Evolutionary conservation across 805 yeast species (phyloP).

Genomic region (Cephaloascus fragrans): DNA sequence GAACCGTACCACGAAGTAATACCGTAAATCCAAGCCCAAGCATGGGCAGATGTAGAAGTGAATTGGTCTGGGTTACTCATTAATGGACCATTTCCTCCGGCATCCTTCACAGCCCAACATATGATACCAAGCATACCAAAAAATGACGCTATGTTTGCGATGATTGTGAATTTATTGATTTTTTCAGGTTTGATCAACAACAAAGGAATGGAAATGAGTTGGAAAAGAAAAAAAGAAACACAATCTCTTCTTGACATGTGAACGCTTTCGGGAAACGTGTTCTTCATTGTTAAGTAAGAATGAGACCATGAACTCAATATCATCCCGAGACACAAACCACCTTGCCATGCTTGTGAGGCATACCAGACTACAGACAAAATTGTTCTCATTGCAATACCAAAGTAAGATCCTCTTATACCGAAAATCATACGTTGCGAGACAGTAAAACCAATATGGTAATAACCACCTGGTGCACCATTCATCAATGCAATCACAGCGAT

Average conservation of each 20-base stretch:
- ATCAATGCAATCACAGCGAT: slow-evolving; percentile 32
- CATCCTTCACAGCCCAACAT: slow-evolving; percentile 14
- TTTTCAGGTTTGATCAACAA: slow-evolving; percentile 34
- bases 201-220: slow-evolving; percentile 28
- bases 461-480: slow-evolving; percentile 37
- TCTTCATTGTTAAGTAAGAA: slow-evolving; percentile 23
- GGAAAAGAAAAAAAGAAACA: slow-evolving; percentile 34
- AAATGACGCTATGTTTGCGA: slow-evolving; percentile 16
- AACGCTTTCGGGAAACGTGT: slow-evolving; percentile 26
- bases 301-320: slow-evolving; percentile 27
- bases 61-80: slow-evolving; percentile 1
- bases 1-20: slow-evolving; percentile 26
- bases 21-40: slow-evolving; percentile 31
- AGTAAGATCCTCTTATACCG: slow-evolving; percentile 34
- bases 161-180: slow-evolving; percentile 17
- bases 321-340: slow-evolving; percentile 31
- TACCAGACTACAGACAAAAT: slow-evolving; percentile 37
- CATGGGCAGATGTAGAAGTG: slow-evolving; percentile 15
- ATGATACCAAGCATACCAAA: slow-evolving; percentile 27
- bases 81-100: slow-evolving; percentile 20
- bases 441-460: slow-evolving; percentile 42
- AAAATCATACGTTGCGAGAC: slow-evolving; percentile 31
- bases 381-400: slow-evolving; percentile 33
- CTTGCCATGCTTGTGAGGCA: slow-evolving; percentile 34
- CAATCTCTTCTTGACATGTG: slow-evolving; percentile 30